phyloP scores from a whole-genome alignment of 73 alveolate species.

The Paramecium primaurelia region DNA sequence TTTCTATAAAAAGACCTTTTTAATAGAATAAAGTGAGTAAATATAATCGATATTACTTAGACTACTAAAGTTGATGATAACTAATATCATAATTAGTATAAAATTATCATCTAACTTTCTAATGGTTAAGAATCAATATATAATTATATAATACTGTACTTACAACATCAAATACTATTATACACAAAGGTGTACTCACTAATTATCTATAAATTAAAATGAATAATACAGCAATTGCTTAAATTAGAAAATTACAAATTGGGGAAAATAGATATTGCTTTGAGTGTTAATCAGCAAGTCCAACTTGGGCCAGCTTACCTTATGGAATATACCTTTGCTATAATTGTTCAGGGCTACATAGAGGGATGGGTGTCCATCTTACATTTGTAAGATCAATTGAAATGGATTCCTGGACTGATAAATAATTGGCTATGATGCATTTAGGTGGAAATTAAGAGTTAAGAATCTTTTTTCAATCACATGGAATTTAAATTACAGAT shows the following conservation, averaged over 20 bases:
- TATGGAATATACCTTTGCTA: not conserved
- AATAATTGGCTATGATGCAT: conserved; percentile 9
- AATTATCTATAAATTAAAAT: not conserved
- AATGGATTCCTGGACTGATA: conserved; percentile 91
- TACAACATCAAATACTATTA: not conserved
- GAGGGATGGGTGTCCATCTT: conserved; percentile 81
- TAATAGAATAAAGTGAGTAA: not conserved
- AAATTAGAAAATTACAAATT: not conserved
- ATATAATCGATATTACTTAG: not conserved
- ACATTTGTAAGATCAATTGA: conserved; percentile 89
- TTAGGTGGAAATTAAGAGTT: not conserved
- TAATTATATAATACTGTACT: not conserved
- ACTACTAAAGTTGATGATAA: not conserved
- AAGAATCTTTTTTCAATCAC: not conserved
- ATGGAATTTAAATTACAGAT: not conserved
- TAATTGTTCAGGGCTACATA: conserved; percentile 82
- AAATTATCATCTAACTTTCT: not conserved
- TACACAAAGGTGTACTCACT: not conserved
- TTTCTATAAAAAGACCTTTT: not conserved
- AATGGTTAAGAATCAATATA: not conserved
- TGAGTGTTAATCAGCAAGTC: not conserved
- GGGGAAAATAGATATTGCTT: conserved; percentile 12
- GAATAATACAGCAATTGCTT: not conserved
- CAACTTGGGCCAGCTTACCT: conserved; percentile 5
- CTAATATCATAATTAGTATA: not conserved